A percentile compares a stretch with the other conserved stretches of the same genome.
Conservation (phyloP, 148 eudicot species). For the Rhododendron kiyosumense region DNA sequence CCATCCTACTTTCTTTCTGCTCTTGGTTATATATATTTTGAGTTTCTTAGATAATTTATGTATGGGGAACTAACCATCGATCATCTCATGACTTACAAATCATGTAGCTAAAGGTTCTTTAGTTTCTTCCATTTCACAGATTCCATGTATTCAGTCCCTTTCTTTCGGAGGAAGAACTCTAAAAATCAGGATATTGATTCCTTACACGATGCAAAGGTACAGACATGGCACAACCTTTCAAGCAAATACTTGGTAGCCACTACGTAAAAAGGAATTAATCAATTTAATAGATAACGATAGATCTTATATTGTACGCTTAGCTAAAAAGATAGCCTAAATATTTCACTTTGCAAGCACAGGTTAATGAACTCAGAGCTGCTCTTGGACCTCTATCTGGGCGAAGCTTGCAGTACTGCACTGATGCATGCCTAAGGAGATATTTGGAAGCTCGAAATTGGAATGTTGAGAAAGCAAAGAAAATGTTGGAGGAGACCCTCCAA, state of each 20-base stretch:
- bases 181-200: conserved; percentile 36
- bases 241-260: background rate
- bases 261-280: background rate
- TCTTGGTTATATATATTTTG: background rate
- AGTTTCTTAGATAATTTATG: background rate
- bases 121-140: conserved; percentile 1
- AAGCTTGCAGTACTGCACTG: conserved; percentile 50
- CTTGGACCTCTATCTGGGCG: conserved; percentile 67
- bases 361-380: conserved; percentile 56
- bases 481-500: conserved; percentile 76
- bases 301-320: background rate
- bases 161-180: conserved; percentile 56
- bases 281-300: background rate
- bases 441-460: conserved; percentile 91
- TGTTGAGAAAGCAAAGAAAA: conserved; percentile 72
- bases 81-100: background rate
- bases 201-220: conserved; percentile 53
- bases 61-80: background rate
- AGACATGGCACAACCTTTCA: too few relatives aligned
- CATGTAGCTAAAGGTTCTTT: background rate
- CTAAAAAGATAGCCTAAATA: background rate
- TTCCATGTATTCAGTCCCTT: conserved; percentile 19
- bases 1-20: background rate
- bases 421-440: conserved; percentile 77
- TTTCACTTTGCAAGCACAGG: conserved; percentile 28